Base-by-base conservation (phyloP, 1,284 basidiomycete species). In the Cryptococcus sp. region DNA sequence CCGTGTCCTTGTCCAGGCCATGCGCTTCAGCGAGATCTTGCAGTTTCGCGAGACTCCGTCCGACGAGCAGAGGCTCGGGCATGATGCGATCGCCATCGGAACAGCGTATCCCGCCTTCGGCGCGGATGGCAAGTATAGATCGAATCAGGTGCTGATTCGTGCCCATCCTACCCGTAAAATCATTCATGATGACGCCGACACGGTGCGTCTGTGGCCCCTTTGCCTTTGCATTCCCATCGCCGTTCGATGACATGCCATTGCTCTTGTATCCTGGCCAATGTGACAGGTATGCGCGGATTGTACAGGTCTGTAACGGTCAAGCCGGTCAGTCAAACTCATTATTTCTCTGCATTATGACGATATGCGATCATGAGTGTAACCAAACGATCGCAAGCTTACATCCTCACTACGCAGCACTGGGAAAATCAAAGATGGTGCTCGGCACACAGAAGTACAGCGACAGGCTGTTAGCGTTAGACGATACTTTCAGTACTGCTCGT, bases 121-220 rank as follows among this genome's bases (percentile, higher is more conserved):
- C 55, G 3, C 61, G 54, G 39, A 65, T 65, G 25, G 63, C 61
- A 22, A 63, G 22, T 55, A 65, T 65, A 11, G 63, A 65, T 38
- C 63, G 57, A 41, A 65, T 60, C n/a, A 65, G 55, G 50, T 65
- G 63, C 42, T 65, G 63, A 42, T 65, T 65, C 8, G 63, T 65
- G n/a, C 63, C 63, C 63, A 65, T 65, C 7, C 63, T 53, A 10
- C 63, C 63, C 16, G 63, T 65, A 16, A 65, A 61, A 46, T 61
- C 63, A 45, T 65, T 65, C 63, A 65, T 65, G 55, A 63, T 57
- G 50, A 65, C 54, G 15, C 58, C 50, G 50, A 65, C 48, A 23
- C 52, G 54, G 55, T 59, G 60, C 19, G 49, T 47, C 8, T 50
- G 22, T 27, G 50, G 25, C 16, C 22, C 15, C 3, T 38, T 16